phyloP scores from a whole-genome alignment of 2,329 filamentous ascomycete species.

The Pseudocercospora macadamiae region DNA sequence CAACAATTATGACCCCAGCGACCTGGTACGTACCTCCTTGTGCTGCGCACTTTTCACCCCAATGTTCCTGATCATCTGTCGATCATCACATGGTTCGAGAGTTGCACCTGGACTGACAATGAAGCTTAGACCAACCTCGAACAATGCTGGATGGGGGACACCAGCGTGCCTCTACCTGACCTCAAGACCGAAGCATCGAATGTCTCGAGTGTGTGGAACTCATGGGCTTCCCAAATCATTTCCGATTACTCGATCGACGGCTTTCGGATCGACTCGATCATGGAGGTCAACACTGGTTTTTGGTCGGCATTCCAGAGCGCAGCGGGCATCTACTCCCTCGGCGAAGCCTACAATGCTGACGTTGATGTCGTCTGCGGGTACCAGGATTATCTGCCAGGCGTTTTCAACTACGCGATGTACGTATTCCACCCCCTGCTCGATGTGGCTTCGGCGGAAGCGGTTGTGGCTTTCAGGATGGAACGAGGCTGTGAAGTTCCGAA shows the following conservation, averaged over 20 bases:
- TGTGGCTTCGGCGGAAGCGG: constrained; percentile 8
- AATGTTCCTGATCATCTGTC: too few relatives aligned
- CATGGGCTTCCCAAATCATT: constrained; percentile 64
- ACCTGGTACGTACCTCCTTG: constrained; percentile 31
- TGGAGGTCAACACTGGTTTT: constrained; percentile 50
- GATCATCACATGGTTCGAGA: background rate
- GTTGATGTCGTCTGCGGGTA: constrained; percentile 45
- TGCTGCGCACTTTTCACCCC: too few relatives aligned
- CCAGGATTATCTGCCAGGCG: constrained; percentile 47
- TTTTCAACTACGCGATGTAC: constrained; percentile 53
- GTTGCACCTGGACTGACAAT: background rate
- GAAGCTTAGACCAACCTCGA: constrained; percentile 38
- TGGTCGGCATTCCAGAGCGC: constrained; percentile 42
- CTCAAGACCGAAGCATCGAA: constrained; percentile 57
- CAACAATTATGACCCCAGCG: constrained; percentile 54
- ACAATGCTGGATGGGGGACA: constrained; percentile 59
- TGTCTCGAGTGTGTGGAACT: constrained; percentile 56
- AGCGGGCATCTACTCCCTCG: constrained; percentile 48
- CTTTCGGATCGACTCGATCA: constrained; percentile 55
- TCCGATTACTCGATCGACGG: constrained; percentile 63
- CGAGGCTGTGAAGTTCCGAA: background rate
- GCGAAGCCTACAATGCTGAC: constrained; percentile 49
- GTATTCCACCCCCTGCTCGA: constrained; percentile 24
- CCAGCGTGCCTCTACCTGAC: constrained; percentile 64
- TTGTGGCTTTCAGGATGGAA: background rate